phyloP scores from a whole-genome alignment of 208 protist genomes.

The Vickermania ingenoplastis region DNA sequence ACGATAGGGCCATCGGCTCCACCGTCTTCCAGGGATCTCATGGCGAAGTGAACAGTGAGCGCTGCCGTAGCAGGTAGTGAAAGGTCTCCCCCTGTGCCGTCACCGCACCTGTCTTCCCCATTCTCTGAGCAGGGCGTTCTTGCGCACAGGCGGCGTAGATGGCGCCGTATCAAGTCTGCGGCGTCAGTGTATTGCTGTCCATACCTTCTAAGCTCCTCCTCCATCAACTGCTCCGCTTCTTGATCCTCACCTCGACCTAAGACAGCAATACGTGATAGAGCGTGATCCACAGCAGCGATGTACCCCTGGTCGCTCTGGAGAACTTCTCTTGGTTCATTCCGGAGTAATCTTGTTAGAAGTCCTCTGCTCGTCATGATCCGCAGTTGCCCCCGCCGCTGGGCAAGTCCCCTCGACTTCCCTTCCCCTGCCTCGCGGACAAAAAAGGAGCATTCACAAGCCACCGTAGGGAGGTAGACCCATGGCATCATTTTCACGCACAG shows the following conservation, averaged over 20 bases:
- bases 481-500: conserved; percentile 28
- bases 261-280: conserved; percentile 28
- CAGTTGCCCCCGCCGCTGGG: conserved; percentile 58
- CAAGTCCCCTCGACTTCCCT: conserved; percentile 31
- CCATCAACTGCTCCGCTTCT: conserved; percentile 32
- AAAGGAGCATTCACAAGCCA: conserved; percentile 45
- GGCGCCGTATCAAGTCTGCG: conserved; percentile 16
- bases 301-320: not conserved
- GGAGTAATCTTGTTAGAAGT: conserved; percentile 17
- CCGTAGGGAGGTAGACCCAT: conserved; percentile 76
- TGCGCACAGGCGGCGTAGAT: conserved; percentile 27
- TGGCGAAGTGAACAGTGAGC: not conserved
- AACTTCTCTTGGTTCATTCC: not conserved
- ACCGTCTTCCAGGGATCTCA: not conserved
- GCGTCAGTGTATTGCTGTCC: conserved; percentile 15
- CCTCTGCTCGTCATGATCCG: conserved; percentile 69
- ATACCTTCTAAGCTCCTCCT: conserved; percentile 34
- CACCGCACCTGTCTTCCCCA: too few species aligned
- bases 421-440: conserved; percentile 47
- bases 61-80: not conserved
- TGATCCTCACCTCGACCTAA: conserved; percentile 27
- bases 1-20: not conserved
- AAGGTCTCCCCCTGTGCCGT: not conserved
- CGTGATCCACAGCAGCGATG: not conserved
- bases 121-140: not conserved